Base-by-base conservation (phyloP, 1,284 basidiomycete genomes). In the Ganoderma multipileum region DNA sequence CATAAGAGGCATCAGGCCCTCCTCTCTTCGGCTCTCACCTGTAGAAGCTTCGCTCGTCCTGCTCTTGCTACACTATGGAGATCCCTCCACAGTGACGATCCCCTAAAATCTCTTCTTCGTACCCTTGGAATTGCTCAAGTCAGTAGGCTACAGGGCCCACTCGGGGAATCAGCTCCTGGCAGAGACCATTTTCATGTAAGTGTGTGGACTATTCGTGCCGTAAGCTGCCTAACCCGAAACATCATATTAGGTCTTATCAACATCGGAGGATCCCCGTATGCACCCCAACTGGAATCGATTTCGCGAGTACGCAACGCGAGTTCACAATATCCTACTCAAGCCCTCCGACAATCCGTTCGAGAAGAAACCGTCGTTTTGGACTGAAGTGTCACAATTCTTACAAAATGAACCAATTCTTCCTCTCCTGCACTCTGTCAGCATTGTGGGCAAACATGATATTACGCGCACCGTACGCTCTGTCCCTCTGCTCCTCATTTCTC, bases 281-380 rank as follows among this genome's bases (percentile, higher is more conserved):
- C n/a, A n/a, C 26, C 8, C 57, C 20, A 59, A 61, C 26, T 61
- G 39, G 59, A 12, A 12, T 39, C 38, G 59, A n/a, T 61, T 61
- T 41, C 39, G 59, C 7, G 26, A 38, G n/a, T 61, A 61, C 39
- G 36, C 59, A 18, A 23, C 36, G 7, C 39, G 59, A 4, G 59
- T 61, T 5, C 59, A 39, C n/a, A 26, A 61, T 6, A 61, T 61
- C 59, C 9, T 2, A 39, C 39, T 61, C 52, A 18, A 18, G 26
- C 16, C 6, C 28, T 1, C 26, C 50, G 4, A 3, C 5, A 12
- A 54, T 16, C n/a, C n/a, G n/a, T n/a, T n/a, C n/a, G n/a, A n/a
- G n/a, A n/a, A n/a, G n/a, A 30, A 14, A 9, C 7, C 12, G 28
- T 30, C 16, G 4, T 16, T 54, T n/a, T 54, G 52, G 52, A 54